Base-by-base conservation (phyloP, 1,284 basidiomycete genomes). In the Ustilago shanxiensis region DNA sequence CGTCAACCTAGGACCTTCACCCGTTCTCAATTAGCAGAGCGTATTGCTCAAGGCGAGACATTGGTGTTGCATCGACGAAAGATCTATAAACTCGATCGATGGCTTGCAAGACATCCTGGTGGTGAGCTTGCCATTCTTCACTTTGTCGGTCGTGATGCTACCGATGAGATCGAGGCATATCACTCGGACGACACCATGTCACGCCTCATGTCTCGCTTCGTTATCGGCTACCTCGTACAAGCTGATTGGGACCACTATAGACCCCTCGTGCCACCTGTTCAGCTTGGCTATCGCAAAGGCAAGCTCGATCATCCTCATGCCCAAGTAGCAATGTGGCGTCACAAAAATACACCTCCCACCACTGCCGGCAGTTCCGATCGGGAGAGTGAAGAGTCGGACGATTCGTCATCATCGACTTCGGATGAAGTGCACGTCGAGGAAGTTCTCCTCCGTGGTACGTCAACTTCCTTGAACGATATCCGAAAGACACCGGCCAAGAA, bases 71-170 rank as follows among this genome's bases (percentile, higher is more conserved):
- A 93, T 88, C 88, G 90, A 80, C 89, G 89, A 76, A 88, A 90
- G 69, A 91, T 98, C 73, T 91, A 98, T 77, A 91, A 92, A 73
- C 91, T 97, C n/a, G 91, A 94, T 24, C 89, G 89, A 14, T 88
- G 96, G 97, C 91, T 96, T 22, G 86, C 89, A 3, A 88, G 89
- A 3, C 97, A 99, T 85, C 96, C 96, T 0, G 97, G 96, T 49
- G 95, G 96, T 60, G 88, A 91, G 14, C 91, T 98, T 54, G 90
- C 95, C 20, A 91, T 99, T 71, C 91, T 97, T 29, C 97, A 99
- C 88, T 98, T 96, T 84, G 92, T 98, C 33, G 97, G 97, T 2
- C 90, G 96, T 57, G 95, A 99, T 85, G 96, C 95, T 0, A 91
- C 92, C 3, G 93, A 97, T 88, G 96, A 99, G 87, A 93, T 98